Conservation (phyloP, 768 basidiomycete genomes). For the Suillus subaureus region DNA sequence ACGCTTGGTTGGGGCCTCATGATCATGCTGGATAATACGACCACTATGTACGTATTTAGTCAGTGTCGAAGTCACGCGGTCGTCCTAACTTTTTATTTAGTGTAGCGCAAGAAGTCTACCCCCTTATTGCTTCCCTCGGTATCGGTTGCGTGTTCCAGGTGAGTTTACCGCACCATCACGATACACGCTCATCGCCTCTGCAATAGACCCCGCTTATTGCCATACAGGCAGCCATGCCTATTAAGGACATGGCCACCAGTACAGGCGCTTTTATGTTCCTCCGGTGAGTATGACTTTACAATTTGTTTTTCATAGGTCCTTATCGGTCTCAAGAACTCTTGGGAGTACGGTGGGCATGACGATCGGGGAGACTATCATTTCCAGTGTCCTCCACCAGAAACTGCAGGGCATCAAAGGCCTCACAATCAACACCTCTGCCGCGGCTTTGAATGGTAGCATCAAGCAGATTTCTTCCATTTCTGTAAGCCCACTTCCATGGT, state of each 20-base stretch:
- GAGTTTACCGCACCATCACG: neutral
- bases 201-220: conserved; percentile 34
- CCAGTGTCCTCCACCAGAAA: conserved; percentile 44
- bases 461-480: conserved; percentile 40
- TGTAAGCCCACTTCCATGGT: conserved; percentile 14
- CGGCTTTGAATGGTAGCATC: conserved; percentile 50
- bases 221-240: conserved; percentile 49
- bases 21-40: conserved; percentile 37
- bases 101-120: conserved; percentile 33
- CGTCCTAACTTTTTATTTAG: conserved; percentile 19
- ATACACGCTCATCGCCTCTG: neutral
- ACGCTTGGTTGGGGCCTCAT: conserved; percentile 39
- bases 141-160: conserved; percentile 39
- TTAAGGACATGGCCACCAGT: conserved; percentile 44
- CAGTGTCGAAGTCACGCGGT: neutral
- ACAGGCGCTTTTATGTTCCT: conserved; percentile 40
- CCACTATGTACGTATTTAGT: conserved; percentile 26
- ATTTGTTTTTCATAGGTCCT: neutral
- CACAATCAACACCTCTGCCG: conserved; percentile 42
- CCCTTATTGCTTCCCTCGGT: conserved; percentile 36
- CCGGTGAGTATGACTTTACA: conserved; percentile 19
- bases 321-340: conserved; percentile 49
- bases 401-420: conserved; percentile 20
- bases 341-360: conserved; percentile 79
- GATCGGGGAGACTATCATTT: conserved; percentile 70